Evolutionary conservation across 2,329 filamentous ascomycete species (phyloP).

Genomic region (Scytalidium sp.): DNA sequence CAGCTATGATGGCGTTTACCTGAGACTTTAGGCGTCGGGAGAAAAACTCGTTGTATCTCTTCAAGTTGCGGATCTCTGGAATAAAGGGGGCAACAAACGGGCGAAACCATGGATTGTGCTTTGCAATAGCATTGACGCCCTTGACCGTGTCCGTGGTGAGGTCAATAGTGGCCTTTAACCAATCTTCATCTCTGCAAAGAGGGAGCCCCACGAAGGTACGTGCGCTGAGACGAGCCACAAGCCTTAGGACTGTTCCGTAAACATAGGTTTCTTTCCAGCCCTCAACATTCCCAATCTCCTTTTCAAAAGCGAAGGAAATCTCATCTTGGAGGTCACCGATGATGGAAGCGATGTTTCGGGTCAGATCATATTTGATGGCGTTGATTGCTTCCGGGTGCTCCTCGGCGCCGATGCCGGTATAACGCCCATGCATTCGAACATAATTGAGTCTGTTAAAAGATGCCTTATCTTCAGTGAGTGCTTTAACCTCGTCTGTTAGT

Average conservation of each 20-base stretch:
- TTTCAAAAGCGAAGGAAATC: slow-evolving; percentile 14
- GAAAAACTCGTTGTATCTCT: slow-evolving; percentile 5
- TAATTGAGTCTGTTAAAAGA: slow-evolving; percentile 14
- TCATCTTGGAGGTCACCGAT: slow-evolving; percentile 22
- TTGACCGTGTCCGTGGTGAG: slow-evolving; percentile 14
- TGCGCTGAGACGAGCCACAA: slow-evolving; percentile 36
- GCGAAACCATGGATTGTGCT: slow-evolving; percentile 7
- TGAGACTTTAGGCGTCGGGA: slow-evolving; percentile 8
- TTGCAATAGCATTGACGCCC: slow-evolving; percentile 13
- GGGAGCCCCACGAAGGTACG: slow-evolving; percentile 38
- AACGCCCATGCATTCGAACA: slow-evolving; percentile 3
- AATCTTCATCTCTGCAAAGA: slow-evolving; percentile 26
- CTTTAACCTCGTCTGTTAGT: slow-evolving; percentile 17
- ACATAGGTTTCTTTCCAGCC: slow-evolving; percentile 29
- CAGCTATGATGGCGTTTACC: slow-evolving; percentile 1
- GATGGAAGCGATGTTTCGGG: slow-evolving; percentile 14
- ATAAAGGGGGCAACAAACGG: slow-evolving; percentile 7
- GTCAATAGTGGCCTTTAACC: slow-evolving; percentile 15
- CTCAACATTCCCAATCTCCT: slow-evolving; percentile 17
- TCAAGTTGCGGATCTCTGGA: neutral
- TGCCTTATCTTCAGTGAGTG: slow-evolving; percentile 17
- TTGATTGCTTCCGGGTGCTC: slow-evolving; percentile 5
- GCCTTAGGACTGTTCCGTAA: slow-evolving; percentile 23
- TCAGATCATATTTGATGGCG: slow-evolving; percentile 21
- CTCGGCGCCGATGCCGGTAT: slow-evolving; percentile 18